Evolutionary conservation across 2,329 filamentous ascomycete genomes (phyloP).

Genomic region (Penicillium sp.): DNA sequence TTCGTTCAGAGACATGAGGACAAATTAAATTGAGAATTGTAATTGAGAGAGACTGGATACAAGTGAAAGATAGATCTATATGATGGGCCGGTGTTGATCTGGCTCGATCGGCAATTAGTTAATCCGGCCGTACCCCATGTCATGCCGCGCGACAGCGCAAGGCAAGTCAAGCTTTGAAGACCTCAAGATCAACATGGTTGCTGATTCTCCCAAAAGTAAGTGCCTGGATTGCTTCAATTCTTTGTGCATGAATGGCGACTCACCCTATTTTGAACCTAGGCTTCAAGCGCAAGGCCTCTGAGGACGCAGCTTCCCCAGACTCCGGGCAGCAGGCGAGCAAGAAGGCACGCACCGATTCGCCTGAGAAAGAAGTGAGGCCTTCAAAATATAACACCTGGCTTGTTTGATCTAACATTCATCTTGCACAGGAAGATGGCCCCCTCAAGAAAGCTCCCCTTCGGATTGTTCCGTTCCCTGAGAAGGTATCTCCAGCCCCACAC

Average conservation of each 20-base stretch:
- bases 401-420: neutral
- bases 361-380: constrained; percentile 38
- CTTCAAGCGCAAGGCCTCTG: constrained; percentile 53
- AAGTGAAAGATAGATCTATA: constrained; percentile 5
- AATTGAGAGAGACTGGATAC: constrained; percentile 3
- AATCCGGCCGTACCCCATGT: constrained; percentile 13
- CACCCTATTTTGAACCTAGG: constrained; percentile 25
- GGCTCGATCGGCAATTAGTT: constrained; percentile 19
- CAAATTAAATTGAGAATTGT: neutral
- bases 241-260: neutral
- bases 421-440: constrained; percentile 37
- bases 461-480: constrained; percentile 85
- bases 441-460: constrained; percentile 56
- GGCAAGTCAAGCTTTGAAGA: neutral
- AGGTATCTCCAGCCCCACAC: constrained; percentile 52
- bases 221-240: neutral
- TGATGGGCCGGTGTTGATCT: constrained; percentile 17
- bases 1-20: constrained; percentile 70
- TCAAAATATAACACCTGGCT: neutral
- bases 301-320: constrained; percentile 47
- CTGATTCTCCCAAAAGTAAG: constrained; percentile 38
- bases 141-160: constrained; percentile 3
- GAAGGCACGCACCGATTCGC: constrained; percentile 52
- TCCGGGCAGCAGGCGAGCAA: constrained; percentile 45
- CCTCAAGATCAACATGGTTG: constrained; percentile 14